A percentile compares a stretch with the other conserved stretches of the same genome.
phyloP scores from a whole-genome alignment of 257 asterid species.

The Fraxinus pennsylvanica region DNA sequence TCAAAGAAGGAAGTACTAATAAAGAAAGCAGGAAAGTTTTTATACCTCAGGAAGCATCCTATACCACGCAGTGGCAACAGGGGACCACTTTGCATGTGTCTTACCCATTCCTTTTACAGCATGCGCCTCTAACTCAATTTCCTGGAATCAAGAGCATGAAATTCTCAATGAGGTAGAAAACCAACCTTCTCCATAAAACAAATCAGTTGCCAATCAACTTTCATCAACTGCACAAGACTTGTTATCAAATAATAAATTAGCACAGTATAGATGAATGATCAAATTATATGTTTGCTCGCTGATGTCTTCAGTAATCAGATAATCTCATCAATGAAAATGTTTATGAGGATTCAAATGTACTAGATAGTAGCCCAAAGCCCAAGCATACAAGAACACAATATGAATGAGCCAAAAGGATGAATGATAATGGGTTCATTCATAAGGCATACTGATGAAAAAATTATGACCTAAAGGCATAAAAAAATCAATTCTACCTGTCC shows the following conservation, averaged over 20 bases:
- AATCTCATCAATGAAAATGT: slow-evolving; percentile 3
- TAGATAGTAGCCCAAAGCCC: neutral
- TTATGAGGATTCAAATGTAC: neutral
- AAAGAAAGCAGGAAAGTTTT: slow-evolving; percentile 6
- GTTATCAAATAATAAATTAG: too few relatives aligned
- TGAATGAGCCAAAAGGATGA: slow-evolving; percentile 6
- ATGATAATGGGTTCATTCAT: neutral
- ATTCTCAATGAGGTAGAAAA: slow-evolving; percentile 10
- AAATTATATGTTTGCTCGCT: too few relatives aligned
- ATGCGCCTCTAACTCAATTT: slow-evolving; percentile 96
- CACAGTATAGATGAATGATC: neutral
- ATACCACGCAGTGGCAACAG: slow-evolving; percentile 98
- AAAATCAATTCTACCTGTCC: slow-evolving; percentile 65
- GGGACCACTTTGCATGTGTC: slow-evolving; percentile 99
- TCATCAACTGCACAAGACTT: neutral
- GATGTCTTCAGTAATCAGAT: slow-evolving; percentile 3
- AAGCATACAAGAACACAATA: neutral
- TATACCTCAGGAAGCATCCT: slow-evolving; percentile 98
- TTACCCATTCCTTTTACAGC: slow-evolving; percentile 94
- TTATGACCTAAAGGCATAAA: slow-evolving; percentile 13
- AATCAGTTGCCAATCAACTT: neutral
- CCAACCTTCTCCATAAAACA: neutral
- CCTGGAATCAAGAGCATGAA: slow-evolving; percentile 46
- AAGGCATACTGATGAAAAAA: neutral
- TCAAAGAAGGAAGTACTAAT: neutral